Conservation (phyloP, 1,284 basidiomycete genomes). For the Malassezia sympodialis region DNA sequence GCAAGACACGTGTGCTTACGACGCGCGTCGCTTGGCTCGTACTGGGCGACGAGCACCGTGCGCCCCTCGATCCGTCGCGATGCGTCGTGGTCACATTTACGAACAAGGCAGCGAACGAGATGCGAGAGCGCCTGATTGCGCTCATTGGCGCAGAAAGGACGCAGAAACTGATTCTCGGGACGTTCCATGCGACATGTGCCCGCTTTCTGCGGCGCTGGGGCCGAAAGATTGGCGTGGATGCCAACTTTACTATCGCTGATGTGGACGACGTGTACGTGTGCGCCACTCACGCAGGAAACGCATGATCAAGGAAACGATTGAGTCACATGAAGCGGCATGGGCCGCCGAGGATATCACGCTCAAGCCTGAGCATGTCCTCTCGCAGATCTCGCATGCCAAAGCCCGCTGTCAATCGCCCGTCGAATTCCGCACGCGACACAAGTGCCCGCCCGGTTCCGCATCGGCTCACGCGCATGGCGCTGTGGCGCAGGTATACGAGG, state of each 20-base stretch:
- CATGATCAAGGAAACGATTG: slow-evolving; percentile 59
- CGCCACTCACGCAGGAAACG: slow-evolving; percentile 53
- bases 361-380: slow-evolving; percentile 57
- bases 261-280: slow-evolving; percentile 55
- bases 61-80: slow-evolving; percentile 26
- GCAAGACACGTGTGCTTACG: slow-evolving; percentile 45
- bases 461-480: slow-evolving; percentile 15
- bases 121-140: slow-evolving; percentile 62
- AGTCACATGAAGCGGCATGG: slow-evolving; percentile 53
- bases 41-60: slow-evolving; percentile 14
- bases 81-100: slow-evolving; percentile 49
- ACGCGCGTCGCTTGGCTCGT: slow-evolving; percentile 42
- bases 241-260: slow-evolving; percentile 74
- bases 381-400: slow-evolving; percentile 71
- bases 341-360: slow-evolving; percentile 54
- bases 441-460: not conserved
- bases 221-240: slow-evolving; percentile 56
- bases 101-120: slow-evolving; percentile 82
- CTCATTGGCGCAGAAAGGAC: slow-evolving; percentile 63
- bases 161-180: slow-evolving; percentile 58
- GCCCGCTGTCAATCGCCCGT: slow-evolving; percentile 59
- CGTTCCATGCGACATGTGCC: slow-evolving; percentile 73
- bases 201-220: slow-evolving; percentile 61
- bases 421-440: slow-evolving; percentile 13
- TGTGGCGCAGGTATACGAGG: slow-evolving; percentile 54